Evolutionary conservation across 225 moss, liverwort and hornwort genomes (phyloP).

Genomic region (Polytrichum formosum): DNA sequence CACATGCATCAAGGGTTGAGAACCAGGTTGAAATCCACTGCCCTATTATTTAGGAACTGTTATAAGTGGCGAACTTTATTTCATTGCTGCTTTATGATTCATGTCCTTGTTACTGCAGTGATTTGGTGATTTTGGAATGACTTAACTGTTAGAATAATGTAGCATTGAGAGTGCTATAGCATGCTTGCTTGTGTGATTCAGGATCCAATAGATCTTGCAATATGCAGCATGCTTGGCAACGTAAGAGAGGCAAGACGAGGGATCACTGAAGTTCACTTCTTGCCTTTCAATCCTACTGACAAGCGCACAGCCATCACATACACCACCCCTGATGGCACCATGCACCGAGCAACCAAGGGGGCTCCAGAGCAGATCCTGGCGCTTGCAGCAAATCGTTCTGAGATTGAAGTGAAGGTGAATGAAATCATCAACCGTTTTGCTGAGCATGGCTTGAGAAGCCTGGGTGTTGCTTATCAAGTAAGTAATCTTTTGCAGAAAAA

Average conservation of each 20-base stretch:
- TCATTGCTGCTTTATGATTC: neutral
- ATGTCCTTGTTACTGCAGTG: neutral
- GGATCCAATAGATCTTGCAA: slow-evolving; percentile 78
- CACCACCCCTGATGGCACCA: slow-evolving; percentile 48
- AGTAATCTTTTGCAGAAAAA: neutral
- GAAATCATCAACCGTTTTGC: slow-evolving; percentile 65
- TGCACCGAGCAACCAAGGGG: slow-evolving; percentile 77
- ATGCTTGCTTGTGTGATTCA: slow-evolving; percentile 10
- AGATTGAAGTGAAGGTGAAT: slow-evolving; percentile 55
- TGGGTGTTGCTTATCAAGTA: slow-evolving; percentile 73
- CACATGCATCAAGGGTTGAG: slow-evolving; percentile 54
- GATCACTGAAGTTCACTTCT: slow-evolving; percentile 68
- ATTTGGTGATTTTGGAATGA: neutral
- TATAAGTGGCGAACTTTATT: neutral
- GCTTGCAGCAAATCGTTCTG: slow-evolving; percentile 43
- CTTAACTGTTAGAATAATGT: too few species aligned
- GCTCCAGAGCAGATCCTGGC: slow-evolving; percentile 72
- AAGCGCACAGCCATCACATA: slow-evolving; percentile 68
- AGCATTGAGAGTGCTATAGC: too few species aligned
- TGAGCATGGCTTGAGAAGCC: slow-evolving; percentile 66
- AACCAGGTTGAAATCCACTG: slow-evolving; percentile 33
- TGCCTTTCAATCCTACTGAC: slow-evolving; percentile 73
- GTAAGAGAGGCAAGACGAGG: slow-evolving; percentile 57
- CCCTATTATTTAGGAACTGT: neutral
- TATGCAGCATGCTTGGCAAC: slow-evolving; percentile 54